A percentile compares a stretch with the other conserved stretches of the same genome.
phyloP scores from a whole-genome alignment of 2,329 filamentous ascomycete species.

The Aspergillus aculeatus region DNA sequence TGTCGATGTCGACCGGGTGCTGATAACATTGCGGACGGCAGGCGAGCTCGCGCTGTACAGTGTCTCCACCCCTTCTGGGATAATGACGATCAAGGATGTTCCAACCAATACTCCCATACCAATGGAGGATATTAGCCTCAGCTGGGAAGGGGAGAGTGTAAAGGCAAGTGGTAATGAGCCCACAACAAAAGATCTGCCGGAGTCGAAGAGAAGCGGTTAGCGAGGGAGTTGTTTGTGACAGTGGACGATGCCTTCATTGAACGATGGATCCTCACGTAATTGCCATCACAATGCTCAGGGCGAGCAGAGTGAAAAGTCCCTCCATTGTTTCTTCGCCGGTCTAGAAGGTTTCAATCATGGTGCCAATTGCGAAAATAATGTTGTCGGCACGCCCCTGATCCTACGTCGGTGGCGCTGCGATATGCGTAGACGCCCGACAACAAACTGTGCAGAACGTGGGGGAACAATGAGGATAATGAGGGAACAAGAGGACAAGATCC shows the following conservation, averaged over 20 bases:
- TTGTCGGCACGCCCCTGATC: neutral
- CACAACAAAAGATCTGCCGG: slow-evolving; percentile 79
- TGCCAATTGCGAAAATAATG: slow-evolving; percentile 19
- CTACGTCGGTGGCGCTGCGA: neutral
- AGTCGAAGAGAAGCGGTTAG: slow-evolving; percentile 13
- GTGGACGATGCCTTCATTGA: neutral
- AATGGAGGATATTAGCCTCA: slow-evolving; percentile 85
- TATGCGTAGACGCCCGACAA: neutral
- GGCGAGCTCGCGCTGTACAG: slow-evolving; percentile 61
- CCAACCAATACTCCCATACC: slow-evolving; percentile 93
- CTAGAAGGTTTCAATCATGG: slow-evolving; percentile 32
- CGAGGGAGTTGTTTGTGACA: neutral
- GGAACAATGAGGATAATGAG: neutral
- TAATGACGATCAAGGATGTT: slow-evolving; percentile 93
- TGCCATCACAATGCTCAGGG: slow-evolving; percentile 65
- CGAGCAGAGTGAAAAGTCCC: slow-evolving; percentile 64
- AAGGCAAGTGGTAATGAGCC: slow-evolving; percentile 89
- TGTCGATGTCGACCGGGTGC: slow-evolving; percentile 23
- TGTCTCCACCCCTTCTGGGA: slow-evolving; percentile 93
- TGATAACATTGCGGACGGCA: slow-evolving; percentile 32
- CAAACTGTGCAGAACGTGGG: neutral
- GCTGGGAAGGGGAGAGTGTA: slow-evolving; percentile 78
- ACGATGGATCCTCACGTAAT: slow-evolving; percentile 52
- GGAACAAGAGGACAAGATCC: neutral
- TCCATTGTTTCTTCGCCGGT: slow-evolving; percentile 48